Evolutionary conservation across 208 protist species (phyloP), one percentile per base, ranked within the genome.

Genomic region (Trypanosoma boissoni): DNA sequence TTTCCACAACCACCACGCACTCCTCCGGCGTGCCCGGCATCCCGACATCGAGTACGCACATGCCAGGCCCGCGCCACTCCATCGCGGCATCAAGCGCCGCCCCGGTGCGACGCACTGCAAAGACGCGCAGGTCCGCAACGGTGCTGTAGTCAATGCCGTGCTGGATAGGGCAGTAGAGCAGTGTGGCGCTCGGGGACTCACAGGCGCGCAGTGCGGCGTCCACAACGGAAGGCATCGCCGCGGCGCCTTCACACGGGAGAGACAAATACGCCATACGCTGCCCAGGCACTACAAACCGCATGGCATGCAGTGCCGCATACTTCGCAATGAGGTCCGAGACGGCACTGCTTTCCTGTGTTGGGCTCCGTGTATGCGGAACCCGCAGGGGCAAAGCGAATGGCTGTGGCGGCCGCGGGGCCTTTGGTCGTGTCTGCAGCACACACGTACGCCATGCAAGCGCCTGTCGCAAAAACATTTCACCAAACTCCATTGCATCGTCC

Each of bases 101-200:
- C 31, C 26, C 21, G n/a, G n/a, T n/a, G n/a, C n/a, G n/a, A 14
- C 12, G 41, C 24, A 86, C 48, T 18, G 20, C 28, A 44, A 78
- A 79, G 1, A 71, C 83, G 3, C 53, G 39, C 5, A 89, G 27
- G 58, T 89, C 83, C 24, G 73, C 32, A 5, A 80, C 50, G 24
- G 56, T 45, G 59, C 45, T 73, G 68, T 78, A 89, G 42, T 89
- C 78, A 10, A 83, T 56, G 28, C 58, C 64, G 58, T 89, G 83
- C 12, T 77, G 68, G 2, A 89, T 26, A 6, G 78, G 83, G 50
- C 83, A 89, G 45, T 74, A 78, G 37, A 76, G 76, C 2, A 82
- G 39, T 6, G 36, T n/a, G n/a, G n/a, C n/a, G n/a, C n/a, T n/a
- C n/a, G n/a, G n/a, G n/a, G n/a, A 20, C 8, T 67, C 29, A 16